Percentiles rank a stretch among this genome's conserved stretches.
phyloP scores from a whole-genome alignment of 352 stramenopile species.

The Phytophthora tubulina region DNA sequence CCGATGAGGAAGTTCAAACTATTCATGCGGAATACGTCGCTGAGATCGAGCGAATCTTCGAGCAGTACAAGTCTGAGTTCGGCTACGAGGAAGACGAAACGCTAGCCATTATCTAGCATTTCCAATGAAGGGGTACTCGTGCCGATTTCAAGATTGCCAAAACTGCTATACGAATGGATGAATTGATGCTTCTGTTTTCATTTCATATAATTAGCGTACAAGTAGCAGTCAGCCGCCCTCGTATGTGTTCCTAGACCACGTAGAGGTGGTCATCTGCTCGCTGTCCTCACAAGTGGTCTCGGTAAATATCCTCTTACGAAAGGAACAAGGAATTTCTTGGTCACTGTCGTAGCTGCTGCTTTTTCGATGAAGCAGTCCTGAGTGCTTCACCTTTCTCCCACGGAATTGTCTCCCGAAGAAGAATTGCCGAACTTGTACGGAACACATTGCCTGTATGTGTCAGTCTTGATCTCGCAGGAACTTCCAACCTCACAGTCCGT shows the following conservation, averaged over 20 bases:
- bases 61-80: slow-evolving; percentile 45
- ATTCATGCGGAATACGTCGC: slow-evolving; percentile 45
- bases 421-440: slow-evolving; percentile 12
- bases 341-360: background rate
- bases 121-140: too few species aligned
- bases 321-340: slow-evolving; percentile 18
- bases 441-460: slow-evolving; percentile 44
- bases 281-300: slow-evolving; percentile 6
- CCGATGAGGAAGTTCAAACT: slow-evolving; percentile 34
- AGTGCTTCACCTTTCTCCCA: background rate
- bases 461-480: slow-evolving; percentile 29
- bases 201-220: too few species aligned
- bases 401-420: background rate
- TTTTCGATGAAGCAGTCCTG: background rate
- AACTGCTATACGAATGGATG: too few species aligned
- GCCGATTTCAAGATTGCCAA: too few species aligned
- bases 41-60: slow-evolving; percentile 41
- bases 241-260: background rate
- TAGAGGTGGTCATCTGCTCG: background rate
- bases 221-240: too few species aligned
- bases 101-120: slow-evolving; percentile 33
- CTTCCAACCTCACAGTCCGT: slow-evolving; percentile 28
- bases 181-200: too few species aligned
- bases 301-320: slow-evolving; percentile 13
- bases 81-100: slow-evolving; percentile 48